A percentile compares a stretch with the other conserved stretches of the same genome.
phyloP scores from a whole-genome alignment of 2,329 filamentous ascomycete species.

The Sporothrix dimorphospora region DNA sequence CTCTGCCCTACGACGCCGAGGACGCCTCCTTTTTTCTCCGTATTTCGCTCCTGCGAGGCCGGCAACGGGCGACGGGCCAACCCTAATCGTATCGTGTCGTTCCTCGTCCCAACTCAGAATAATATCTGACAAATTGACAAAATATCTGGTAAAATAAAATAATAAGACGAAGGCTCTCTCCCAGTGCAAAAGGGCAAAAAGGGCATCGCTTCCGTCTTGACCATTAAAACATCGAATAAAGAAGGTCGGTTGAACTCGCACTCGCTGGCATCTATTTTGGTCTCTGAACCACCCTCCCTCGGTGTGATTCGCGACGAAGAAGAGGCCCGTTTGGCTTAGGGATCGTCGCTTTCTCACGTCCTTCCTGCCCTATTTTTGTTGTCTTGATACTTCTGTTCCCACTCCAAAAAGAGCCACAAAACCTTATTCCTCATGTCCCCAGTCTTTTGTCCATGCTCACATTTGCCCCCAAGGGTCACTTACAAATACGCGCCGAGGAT shows the following conservation, averaged over 20 bases:
- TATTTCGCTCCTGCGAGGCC: constrained; percentile 14
- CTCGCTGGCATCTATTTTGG: constrained; percentile 2
- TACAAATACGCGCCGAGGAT: constrained; percentile 3
- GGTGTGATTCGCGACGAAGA: neutral
- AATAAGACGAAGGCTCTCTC: neutral
- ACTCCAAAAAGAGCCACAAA: too few relatives aligned
- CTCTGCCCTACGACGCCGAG: constrained; percentile 14
- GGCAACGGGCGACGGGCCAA: constrained; percentile 15
- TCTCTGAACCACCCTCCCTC: constrained; percentile 1
- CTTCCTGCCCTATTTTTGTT: constrained; percentile 18
- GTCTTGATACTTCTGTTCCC: neutral
- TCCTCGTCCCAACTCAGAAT: neutral
- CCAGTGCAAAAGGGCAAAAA: too few relatives aligned
- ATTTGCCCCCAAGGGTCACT: constrained; percentile 16
- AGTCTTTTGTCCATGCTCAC: constrained; percentile 12
- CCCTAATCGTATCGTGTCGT: constrained; percentile 5
- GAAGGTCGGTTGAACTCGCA: neutral
- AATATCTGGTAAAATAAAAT: neutral
- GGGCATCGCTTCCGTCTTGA: neutral
- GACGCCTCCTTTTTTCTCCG: neutral
- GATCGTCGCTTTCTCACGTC: neutral
- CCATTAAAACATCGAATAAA: neutral
- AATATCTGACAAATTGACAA: neutral
- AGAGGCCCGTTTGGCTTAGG: neutral
- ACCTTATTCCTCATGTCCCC: constrained; percentile 10